Evolutionary conservation across 2,329 filamentous ascomycete species (phyloP).

Genomic region (Sporothrix brunneoviolacea): DNA sequence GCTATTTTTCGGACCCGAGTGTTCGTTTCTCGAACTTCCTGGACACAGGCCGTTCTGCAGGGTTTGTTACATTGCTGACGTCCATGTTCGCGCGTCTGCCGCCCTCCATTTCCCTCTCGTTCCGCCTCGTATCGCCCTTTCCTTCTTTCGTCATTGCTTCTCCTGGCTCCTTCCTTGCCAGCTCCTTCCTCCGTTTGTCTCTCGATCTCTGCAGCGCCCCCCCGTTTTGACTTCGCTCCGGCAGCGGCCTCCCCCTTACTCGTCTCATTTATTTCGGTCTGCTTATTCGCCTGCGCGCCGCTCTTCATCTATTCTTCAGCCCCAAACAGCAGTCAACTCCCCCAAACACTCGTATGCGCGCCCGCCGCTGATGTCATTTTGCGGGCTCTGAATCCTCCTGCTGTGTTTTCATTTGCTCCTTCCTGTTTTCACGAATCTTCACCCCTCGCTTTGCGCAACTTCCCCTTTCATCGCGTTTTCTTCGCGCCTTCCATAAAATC

Average conservation of each 20-base stretch:
- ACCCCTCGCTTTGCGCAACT: too few relatives aligned
- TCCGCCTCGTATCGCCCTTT: neutral
- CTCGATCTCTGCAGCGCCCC: too few relatives aligned
- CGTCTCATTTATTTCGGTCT: neutral
- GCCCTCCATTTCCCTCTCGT: neutral
- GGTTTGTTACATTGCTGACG: neutral
- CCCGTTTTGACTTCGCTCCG: neutral
- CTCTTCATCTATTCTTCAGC: neutral
- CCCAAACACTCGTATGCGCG: neutral
- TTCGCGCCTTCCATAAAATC: too few relatives aligned
- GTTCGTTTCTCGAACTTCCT: too few relatives aligned
- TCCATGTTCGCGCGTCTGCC: neutral
- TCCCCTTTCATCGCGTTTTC: too few relatives aligned
- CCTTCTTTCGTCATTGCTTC: neutral
- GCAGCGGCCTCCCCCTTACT: too few relatives aligned
- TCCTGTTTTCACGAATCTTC: too few relatives aligned
- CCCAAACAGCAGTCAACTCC: too few relatives aligned
- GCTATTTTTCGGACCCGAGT: neutral
- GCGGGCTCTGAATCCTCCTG: neutral
- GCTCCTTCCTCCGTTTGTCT: neutral
- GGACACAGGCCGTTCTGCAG: too few relatives aligned
- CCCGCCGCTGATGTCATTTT: conserved; percentile 7
- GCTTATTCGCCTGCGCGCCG: too few relatives aligned
- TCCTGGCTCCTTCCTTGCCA: neutral
- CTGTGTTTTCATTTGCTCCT: neutral